phyloP scores from a whole-genome alignment of 257 asterid genomes.

The Solanum neorickii region DNA sequence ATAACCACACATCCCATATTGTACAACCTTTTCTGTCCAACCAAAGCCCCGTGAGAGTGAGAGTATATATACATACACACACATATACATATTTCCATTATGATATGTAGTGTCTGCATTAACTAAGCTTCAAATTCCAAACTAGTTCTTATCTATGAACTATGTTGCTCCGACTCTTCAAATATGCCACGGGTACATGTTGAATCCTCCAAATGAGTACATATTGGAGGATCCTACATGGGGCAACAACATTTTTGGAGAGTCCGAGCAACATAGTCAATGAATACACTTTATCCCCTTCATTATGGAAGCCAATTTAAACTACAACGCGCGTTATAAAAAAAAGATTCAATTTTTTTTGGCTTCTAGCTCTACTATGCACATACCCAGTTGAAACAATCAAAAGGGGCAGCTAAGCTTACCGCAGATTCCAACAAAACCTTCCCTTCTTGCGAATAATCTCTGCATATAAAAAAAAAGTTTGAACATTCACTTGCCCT shows the following conservation, averaged over 20 bases:
- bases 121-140: background rate
- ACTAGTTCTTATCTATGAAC: background rate
- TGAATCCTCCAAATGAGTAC: background rate
- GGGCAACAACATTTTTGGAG: background rate
- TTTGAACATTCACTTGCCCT: background rate
- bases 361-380: background rate
- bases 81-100: background rate
- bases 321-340: background rate
- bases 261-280: background rate
- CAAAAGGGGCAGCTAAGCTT: conserved; percentile 3
- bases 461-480: conserved; percentile 30
- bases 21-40: background rate
- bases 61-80: background rate
- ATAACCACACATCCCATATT: background rate
- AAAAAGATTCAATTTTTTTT: background rate
- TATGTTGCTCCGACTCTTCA: background rate
- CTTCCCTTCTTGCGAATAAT: conserved; percentile 22
- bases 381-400: background rate
- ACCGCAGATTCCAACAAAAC: conserved; percentile 24
- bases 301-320: background rate
- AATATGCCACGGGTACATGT: background rate
- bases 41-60: background rate
- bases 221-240: background rate
- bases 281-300: background rate
- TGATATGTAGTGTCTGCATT: background rate